Conservation (phyloP, 2,329 filamentous ascomycete species). For the Fusarium piperis region DNA sequence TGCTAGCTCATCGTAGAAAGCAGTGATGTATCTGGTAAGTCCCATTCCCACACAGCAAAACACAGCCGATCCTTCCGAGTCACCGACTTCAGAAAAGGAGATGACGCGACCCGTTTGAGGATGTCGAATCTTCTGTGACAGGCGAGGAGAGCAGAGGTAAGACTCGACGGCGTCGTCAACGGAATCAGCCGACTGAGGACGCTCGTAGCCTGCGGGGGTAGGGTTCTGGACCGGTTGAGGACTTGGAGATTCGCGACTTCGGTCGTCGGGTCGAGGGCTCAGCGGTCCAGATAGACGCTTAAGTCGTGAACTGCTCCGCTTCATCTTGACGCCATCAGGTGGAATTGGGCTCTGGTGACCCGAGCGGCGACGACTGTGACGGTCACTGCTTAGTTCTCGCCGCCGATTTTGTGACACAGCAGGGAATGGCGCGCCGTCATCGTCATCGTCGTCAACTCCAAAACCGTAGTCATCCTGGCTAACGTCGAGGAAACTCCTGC, state of each 20-base stretch:
- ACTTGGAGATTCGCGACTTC: slow-evolving; percentile 38
- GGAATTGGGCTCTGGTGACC: slow-evolving; percentile 61
- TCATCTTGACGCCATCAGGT: slow-evolving; percentile 55
- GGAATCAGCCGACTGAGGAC: slow-evolving; percentile 83
- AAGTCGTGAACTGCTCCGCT: slow-evolving; percentile 66
- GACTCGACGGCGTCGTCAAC: slow-evolving; percentile 88
- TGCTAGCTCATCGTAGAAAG: slow-evolving; percentile 96
- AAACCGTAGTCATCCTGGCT: slow-evolving; percentile 46
- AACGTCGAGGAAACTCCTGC: slow-evolving; percentile 38
- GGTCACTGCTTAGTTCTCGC: slow-evolving; percentile 60
- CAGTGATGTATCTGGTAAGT: slow-evolving; percentile 91
- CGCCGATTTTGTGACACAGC: slow-evolving; percentile 70
- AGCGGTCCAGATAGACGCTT: slow-evolving; percentile 65
- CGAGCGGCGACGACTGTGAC: slow-evolving; percentile 56
- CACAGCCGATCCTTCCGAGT: slow-evolving; percentile 88
- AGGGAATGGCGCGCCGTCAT: slow-evolving; percentile 77
- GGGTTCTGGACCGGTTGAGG: slow-evolving; percentile 42
- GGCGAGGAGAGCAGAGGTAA: slow-evolving; percentile 82
- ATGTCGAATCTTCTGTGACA: slow-evolving; percentile 89
- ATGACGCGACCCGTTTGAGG: slow-evolving; percentile 88
- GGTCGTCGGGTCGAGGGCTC: slow-evolving; percentile 54
- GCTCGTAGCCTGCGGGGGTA: slow-evolving; percentile 68
- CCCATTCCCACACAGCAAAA: slow-evolving; percentile 99
- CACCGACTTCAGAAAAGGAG: slow-evolving; percentile 96
- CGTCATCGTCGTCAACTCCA: slow-evolving; percentile 48